These are phyloP conservation scores for Penicillium psychrofluorescens DNA, from an alignment of 495 filamentous ascomycete species.

Conservation along the genomic window DNA sequence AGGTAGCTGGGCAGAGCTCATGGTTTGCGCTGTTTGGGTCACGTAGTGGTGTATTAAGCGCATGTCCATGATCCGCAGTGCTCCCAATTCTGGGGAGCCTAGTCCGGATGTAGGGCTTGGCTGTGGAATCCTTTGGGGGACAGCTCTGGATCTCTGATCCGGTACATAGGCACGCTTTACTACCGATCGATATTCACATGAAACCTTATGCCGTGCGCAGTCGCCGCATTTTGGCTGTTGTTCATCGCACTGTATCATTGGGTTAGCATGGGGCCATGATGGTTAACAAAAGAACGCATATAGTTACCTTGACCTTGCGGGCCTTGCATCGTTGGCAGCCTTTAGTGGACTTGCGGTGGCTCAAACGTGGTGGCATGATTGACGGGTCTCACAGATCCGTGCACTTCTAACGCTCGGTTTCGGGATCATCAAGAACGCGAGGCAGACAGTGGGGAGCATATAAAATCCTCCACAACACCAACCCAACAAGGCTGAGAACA, in stretches of 20 bases:
- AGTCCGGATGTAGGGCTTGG: neutral
- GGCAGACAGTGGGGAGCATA: no score
- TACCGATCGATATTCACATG: constrained; percentile 10
- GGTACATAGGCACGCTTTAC: constrained; percentile 10
- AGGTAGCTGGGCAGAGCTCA: constrained; percentile 11
- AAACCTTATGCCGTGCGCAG: constrained; percentile 10
- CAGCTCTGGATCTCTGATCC: neutral
- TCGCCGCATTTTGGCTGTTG: constrained; percentile 13
- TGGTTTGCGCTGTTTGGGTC: constrained; percentile 10
- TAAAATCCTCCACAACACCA: no score
- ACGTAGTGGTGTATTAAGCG: constrained; percentile 18
- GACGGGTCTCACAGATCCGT: no score
- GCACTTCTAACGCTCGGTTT: no score
- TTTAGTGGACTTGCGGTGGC: constrained; percentile 35
- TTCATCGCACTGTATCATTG: constrained; percentile 9
- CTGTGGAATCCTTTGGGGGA: neutral
- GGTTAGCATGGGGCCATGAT: neutral
- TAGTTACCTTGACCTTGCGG: constrained; percentile 33
- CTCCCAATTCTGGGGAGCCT: constrained; percentile 5
- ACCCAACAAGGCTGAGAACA: no score
- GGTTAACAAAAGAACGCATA: neutral
- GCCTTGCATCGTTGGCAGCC: constrained; percentile 42
- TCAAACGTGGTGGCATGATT: constrained; percentile 13
- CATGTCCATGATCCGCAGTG: constrained; percentile 10
- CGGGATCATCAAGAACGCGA: no score